Base-by-base conservation (phyloP, 495 filamentous ascomycete genomes). In the Aspergillus steynii region DNA sequence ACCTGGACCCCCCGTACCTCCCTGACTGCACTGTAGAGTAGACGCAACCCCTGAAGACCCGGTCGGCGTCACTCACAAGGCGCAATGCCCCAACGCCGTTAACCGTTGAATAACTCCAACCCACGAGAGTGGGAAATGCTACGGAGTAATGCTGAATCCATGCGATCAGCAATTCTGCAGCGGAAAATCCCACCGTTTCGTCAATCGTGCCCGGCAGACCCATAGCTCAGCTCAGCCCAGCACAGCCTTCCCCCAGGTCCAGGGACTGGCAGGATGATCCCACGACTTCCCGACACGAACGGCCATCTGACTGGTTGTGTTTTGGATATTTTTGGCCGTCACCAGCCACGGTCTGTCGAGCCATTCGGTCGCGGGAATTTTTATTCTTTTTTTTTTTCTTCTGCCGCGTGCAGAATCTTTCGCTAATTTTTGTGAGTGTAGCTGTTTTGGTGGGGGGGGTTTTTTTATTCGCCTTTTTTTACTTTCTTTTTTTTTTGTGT, bases 291-390 rank as follows among this genome's bases (percentile, higher is more conserved):
- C 37, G 37, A 42, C 37, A 42, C 37, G 37, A 42, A 42, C 37
- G 37, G 37, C 37, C 37, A 42, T 56, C 63, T 65, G 51, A 65
- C 53, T 65, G 63, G 63, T 57, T 58, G 56, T 62, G 63, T 65
- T 65, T 65, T 60, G 61, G 34, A 56, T 62, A 65, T 62, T 59
- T 65, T 62, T 49, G 56, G 53, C 47, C n/a, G 25, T 9, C 53
- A 57, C 60, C 49, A 56, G 57, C 37, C 37, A 20, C 37, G 20
- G 20, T 20, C 20, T 20, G 20, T 20, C 20, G 20, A 20, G 20
- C 20, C 20, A 20, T 20, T 20, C 20, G 20, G 20, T 20, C 20
- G 20, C 20, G 20, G 20, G 20, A 20, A 20, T 20, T 20, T 14
- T 42, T 42, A 37, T 42, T 42, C 3, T 15, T 15, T 42, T 12